These are phyloP conservation scores for Saururus chinensis DNA, from an alignment of 164 flowering plant genomes.

Conservation along the genomic window DNA sequence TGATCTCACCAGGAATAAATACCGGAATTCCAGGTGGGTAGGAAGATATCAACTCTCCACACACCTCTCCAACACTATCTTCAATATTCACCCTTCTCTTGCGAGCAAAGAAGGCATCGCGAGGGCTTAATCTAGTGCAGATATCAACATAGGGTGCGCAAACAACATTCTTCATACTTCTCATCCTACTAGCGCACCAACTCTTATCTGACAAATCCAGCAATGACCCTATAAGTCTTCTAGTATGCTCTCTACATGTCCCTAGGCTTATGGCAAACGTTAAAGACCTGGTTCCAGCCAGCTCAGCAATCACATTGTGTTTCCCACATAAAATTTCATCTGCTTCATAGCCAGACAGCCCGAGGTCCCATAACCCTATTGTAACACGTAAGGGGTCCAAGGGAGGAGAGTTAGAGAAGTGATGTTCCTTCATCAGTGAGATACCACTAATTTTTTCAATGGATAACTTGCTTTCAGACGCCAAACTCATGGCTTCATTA, in stretches of 20 bases:
- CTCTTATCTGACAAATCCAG: constrained; percentile 16
- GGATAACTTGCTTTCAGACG: constrained; percentile 12
- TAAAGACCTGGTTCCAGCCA: constrained; percentile 32
- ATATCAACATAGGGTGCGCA: constrained; percentile 28
- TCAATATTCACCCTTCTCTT: constrained; percentile 25
- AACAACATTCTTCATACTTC: not conserved
- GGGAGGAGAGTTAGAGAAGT: constrained; percentile 18
- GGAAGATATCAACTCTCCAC: constrained; percentile 53
- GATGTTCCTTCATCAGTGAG: constrained; percentile 14
- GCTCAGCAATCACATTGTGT: constrained; percentile 30
- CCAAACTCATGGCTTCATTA: constrained; percentile 20
- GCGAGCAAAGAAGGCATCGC: constrained; percentile 74
- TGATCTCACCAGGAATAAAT: constrained; percentile 43
- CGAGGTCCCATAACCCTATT: constrained; percentile 28
- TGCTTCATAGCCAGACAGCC: constrained; percentile 44
- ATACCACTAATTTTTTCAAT: constrained; percentile 25
- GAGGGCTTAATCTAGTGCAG: constrained; percentile 37
- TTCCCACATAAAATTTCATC: constrained; percentile 28
- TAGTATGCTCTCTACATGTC: constrained; percentile 26
- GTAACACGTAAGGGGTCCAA: constrained; percentile 41
- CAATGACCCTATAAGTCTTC: constrained; percentile 31
- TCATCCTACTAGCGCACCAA: not conserved
- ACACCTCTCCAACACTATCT: constrained; percentile 39
- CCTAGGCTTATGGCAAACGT: constrained; percentile 35
- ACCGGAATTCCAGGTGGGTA: constrained; percentile 62